Percentiles rank a stretch among this genome's conserved stretches.
phyloP scores from a whole-genome alignment of 2,329 filamentous ascomycete species.

The Colletotrichum caudatum region DNA sequence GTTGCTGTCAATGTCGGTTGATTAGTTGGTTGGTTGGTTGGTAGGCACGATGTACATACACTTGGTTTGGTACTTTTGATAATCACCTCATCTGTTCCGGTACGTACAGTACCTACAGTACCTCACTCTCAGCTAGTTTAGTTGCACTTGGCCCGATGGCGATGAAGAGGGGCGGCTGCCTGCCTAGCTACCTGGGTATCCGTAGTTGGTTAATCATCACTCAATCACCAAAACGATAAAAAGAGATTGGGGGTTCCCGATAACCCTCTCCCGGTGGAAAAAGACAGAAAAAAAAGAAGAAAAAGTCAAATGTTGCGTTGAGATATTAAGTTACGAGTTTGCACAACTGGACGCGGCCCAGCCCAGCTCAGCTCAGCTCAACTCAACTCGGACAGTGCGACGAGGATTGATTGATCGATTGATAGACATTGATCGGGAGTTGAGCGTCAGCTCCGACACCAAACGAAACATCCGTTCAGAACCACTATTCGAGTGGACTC shows the following conservation, averaged over 20 bases:
- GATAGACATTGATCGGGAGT: no score
- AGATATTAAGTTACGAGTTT: conserved; percentile 29
- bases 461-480: no score
- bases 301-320: not conserved
- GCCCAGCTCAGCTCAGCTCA: conserved; percentile 6
- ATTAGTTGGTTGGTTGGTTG: no score
- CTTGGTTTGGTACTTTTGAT: not conserved
- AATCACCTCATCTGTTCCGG: not conserved
- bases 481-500: no score
- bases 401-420: not conserved
- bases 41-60: no score
- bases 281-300: no score
- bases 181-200: no score
- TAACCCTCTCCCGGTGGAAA: not conserved
- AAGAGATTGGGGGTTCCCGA: not conserved
- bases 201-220: not conserved
- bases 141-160: conserved; percentile 2
- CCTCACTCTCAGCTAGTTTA: not conserved
- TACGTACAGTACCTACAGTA: not conserved
- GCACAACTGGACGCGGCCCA: conserved; percentile 19
- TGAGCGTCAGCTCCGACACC: no score
- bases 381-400: conserved; percentile 7
- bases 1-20: not conserved
- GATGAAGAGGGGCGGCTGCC: not conserved
- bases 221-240: not conserved